These are phyloP conservation scores for Cercospora zeina DNA, from an alignment of 2,329 filamentous ascomycete genomes.

Conservation along the genomic window DNA sequence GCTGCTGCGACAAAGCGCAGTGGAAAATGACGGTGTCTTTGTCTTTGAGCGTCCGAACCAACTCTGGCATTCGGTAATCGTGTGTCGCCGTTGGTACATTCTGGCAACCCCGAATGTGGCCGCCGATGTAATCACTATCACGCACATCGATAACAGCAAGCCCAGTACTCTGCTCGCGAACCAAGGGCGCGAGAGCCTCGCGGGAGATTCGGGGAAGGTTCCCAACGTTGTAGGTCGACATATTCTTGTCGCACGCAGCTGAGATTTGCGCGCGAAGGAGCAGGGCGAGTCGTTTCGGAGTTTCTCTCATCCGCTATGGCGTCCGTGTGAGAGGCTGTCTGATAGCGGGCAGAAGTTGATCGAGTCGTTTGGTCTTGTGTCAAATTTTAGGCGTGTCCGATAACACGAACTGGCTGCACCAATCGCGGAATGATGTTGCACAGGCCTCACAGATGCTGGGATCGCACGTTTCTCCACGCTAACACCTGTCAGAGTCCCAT, in stretches of 20 bases:
- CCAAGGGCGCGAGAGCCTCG: constrained; percentile 64
- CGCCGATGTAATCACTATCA: constrained; percentile 85
- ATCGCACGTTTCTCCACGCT: not conserved
- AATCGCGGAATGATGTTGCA: not conserved
- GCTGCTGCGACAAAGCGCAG: constrained; percentile 86
- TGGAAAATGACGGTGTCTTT: constrained; percentile 90
- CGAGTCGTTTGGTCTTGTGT: not conserved
- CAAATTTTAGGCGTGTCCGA: not conserved
- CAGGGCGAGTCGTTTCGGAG: not conserved
- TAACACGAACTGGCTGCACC: not conserved
- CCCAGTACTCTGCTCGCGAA: constrained; percentile 43
- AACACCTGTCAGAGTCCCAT: not conserved
- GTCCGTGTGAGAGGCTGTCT: not conserved
- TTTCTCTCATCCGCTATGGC: not conserved
- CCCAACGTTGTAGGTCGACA: constrained; percentile 55
- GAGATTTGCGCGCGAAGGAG: not conserved
- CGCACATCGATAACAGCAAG: constrained; percentile 86
- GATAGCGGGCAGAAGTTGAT: not conserved
- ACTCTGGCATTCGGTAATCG: constrained; percentile 74
- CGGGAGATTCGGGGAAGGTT: constrained; percentile 67
- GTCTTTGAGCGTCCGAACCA: constrained; percentile 73
- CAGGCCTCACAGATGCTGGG: not conserved
- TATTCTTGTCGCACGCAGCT: not conserved
- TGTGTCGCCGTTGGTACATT: constrained; percentile 74
- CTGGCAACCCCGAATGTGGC: constrained; percentile 76